Conservation (phyloP, 75 land plant genomes). For the Isoetes taiwanensis region DNA sequence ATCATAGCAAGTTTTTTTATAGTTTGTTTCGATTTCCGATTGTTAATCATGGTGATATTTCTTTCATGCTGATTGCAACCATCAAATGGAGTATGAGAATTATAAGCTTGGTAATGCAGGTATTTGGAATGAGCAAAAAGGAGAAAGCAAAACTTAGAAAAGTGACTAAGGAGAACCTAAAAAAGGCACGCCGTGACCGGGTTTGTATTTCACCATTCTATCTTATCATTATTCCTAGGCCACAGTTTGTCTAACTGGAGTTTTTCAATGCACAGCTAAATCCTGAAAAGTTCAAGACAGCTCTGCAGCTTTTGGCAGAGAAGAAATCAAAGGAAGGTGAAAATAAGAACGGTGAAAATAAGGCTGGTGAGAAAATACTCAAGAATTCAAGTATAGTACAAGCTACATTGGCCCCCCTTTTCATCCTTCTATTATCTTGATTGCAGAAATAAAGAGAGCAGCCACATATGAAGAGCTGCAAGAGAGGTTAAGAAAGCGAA, state of each 20-base stretch:
- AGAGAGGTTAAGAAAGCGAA: conserved; percentile 39
- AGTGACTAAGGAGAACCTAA: conserved; percentile 38
- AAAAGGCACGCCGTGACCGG: conserved; percentile 57
- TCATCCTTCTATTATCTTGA: too few relatives aligned
- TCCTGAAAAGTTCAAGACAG: conserved; percentile 26
- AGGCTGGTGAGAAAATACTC: too few relatives aligned
- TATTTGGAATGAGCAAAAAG: conserved; percentile 61
- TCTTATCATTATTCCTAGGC: too few relatives aligned
- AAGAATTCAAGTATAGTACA: too few relatives aligned
- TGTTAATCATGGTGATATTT: not conserved
- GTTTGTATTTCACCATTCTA: conserved; percentile 9
- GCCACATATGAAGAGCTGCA: conserved; percentile 71
- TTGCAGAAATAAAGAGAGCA: conserved; percentile 17
- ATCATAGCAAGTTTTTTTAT: too few relatives aligned
- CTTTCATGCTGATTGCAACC: not conserved
- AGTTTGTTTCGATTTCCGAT: too few relatives aligned
- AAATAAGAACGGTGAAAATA: not conserved
- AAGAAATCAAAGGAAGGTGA: conserved; percentile 17
- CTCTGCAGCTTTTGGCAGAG: conserved; percentile 24
- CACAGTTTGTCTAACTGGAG: too few relatives aligned
- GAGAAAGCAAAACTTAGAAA: conserved; percentile 44
- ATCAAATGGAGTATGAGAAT: not conserved
- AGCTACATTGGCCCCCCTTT: too few relatives aligned
- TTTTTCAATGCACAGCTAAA: conserved; percentile 36
- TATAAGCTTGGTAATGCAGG: conserved; percentile 26